These are phyloP conservation scores for Penicillium longicatenatum DNA, from an alignment of 495 filamentous ascomycete species.

Conservation along the genomic window DNA sequence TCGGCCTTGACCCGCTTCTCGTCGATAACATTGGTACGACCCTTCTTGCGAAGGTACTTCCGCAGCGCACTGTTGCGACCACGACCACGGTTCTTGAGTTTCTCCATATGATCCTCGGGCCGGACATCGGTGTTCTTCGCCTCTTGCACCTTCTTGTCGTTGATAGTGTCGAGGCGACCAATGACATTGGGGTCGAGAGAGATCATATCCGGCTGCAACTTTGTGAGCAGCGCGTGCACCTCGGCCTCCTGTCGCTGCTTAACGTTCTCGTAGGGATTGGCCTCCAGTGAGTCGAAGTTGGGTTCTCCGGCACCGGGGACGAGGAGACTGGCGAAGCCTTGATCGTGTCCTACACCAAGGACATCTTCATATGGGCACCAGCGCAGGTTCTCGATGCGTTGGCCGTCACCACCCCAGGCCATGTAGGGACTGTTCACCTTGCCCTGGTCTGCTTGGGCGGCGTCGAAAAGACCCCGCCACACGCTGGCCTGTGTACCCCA, in stretches of 20 bases:
- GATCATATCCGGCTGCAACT: conserved; percentile 97
- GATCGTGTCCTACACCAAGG: conserved; percentile 78
- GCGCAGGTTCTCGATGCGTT: conserved; percentile 72
- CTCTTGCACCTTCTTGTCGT: conserved; percentile 68
- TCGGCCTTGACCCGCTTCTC: conserved; percentile 74
- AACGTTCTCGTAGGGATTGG: conserved; percentile 94
- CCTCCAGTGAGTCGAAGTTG: conserved; percentile 91
- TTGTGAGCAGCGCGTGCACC: conserved; percentile 84
- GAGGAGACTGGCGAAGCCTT: conserved; percentile 86
- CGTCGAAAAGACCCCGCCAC: conserved; percentile 83
- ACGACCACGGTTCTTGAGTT: conserved; percentile 72
- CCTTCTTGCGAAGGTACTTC: conserved; percentile 87
- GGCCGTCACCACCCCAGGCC: conserved; percentile 86
- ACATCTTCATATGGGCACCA: conserved; percentile 98
- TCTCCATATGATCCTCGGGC: conserved; percentile 67
- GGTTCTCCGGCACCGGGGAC: conserved; percentile 93
- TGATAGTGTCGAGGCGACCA: conserved; percentile 78
- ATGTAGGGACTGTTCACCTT: conserved; percentile 91
- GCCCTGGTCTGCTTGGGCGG: conserved; percentile 66
- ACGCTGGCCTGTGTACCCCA: conserved; percentile 89
- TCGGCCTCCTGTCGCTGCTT: conserved; percentile 95
- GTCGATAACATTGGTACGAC: conserved; percentile 87
- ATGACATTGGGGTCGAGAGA: conserved; percentile 87
- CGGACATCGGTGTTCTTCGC: conserved; percentile 75
- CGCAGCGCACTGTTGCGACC: conserved; percentile 91